phyloP scores from a whole-genome alignment of 2,329 filamentous ascomycete species.

The Blumeria graminis region DNA sequence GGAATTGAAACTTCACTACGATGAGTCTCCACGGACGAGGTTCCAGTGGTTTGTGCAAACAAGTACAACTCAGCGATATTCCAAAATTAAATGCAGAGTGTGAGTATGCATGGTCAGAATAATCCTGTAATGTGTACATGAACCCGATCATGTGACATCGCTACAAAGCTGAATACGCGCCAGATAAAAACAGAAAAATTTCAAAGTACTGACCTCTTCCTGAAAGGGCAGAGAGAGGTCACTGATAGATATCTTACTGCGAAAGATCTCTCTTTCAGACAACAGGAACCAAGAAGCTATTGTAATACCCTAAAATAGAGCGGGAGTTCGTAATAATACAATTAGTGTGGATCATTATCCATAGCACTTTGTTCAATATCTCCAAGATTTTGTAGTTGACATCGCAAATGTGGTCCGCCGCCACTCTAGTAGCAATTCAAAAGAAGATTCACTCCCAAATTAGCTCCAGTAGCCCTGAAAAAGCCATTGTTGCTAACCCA shows the following conservation, averaged over 20 bases:
- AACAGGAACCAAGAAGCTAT: background rate
- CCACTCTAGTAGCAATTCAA: background rate
- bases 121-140: too few species aligned
- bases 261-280: background rate
- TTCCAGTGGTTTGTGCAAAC: too few species aligned
- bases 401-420: background rate
- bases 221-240: background rate
- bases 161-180: too few species aligned
- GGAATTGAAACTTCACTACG: too few species aligned
- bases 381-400: background rate
- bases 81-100: too few species aligned
- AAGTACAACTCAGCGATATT: too few species aligned
- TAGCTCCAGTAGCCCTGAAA: background rate
- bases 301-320: background rate
- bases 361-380: background rate
- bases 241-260: background rate
- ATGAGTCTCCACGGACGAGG: too few species aligned
- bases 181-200: too few species aligned
- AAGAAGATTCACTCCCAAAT: background rate
- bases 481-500: background rate
- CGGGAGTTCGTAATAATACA: background rate
- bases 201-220: too few species aligned
- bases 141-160: too few species aligned
- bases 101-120: too few species aligned
- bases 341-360: background rate